These are phyloP conservation scores for Eucalyptus regnans DNA, from an alignment of 345 rosid species.

Conservation along the genomic window DNA sequence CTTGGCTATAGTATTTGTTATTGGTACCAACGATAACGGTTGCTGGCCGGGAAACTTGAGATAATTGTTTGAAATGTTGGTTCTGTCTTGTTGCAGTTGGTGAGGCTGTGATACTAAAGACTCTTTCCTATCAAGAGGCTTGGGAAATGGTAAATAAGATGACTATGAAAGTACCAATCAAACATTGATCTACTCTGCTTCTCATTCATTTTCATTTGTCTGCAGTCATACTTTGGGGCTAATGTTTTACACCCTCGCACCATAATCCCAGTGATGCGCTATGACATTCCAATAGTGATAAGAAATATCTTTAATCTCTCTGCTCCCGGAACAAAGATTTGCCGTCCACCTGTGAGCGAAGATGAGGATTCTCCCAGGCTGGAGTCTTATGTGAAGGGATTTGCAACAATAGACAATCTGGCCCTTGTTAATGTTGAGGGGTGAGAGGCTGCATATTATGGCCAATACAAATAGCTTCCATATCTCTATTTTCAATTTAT, in stretches of 20 bases:
- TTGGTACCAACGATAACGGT: background rate
- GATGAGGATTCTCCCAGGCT: slow-evolving; percentile 28
- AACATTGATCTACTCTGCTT: background rate
- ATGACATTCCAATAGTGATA: slow-evolving; percentile 88
- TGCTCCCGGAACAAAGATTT: slow-evolving; percentile 85
- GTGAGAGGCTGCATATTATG: slow-evolving; percentile 22
- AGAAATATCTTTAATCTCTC: slow-evolving; percentile 87
- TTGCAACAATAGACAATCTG: slow-evolving; percentile 95
- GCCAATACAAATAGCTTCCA: background rate
- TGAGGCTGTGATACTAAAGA: slow-evolving; percentile 86
- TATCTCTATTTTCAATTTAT: background rate
- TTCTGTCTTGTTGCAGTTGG: slow-evolving; percentile 46
- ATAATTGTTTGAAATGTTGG: background rate
- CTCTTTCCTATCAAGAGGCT: slow-evolving; percentile 95
- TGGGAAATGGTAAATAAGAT: slow-evolving; percentile 88
- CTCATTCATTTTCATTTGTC: slow-evolving; percentile 2
- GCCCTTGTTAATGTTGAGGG: slow-evolving; percentile 99
- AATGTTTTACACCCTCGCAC: slow-evolving; percentile 99
- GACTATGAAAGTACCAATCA: background rate
- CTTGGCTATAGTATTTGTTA: background rate
- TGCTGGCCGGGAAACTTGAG: background rate
- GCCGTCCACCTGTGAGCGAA: slow-evolving; percentile 34
- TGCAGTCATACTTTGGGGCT: slow-evolving; percentile 99
- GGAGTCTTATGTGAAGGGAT: slow-evolving; percentile 76
- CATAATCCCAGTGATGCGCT: slow-evolving; percentile 89